Evolutionary conservation across 2,329 filamentous ascomycete genomes (phyloP), one percentile per base, ranked within the genome.

Genomic region (Aspergillus tubingensis): DNA sequence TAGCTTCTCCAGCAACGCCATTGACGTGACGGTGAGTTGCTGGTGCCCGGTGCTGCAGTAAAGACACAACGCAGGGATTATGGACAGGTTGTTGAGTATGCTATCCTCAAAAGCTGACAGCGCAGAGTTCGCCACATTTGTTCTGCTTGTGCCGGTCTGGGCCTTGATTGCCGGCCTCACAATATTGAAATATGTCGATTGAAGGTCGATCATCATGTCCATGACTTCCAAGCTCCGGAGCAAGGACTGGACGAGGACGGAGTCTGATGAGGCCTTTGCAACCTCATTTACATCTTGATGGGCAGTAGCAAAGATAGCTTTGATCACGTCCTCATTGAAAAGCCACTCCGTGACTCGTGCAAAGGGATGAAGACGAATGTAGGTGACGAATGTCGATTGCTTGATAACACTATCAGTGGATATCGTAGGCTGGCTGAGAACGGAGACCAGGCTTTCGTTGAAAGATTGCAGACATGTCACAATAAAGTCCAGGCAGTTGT

Each of bases 271-370:
- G 10, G 91, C 86, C 67, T 86, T 87, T 62, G 90, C 86, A 43
- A 97, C 85, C 60, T 91, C 88, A 7, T 84, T 81, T 15, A 89
- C 79, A 66, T 94, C 86, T 72, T 96, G 89, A 67, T 94, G 90
- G 30, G 95, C 86, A 10, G 90, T 86, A 59, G 86, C 83, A 75
- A 97, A 94, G 2, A 99, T 79, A 13, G 89, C 86, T 65, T 85
- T 86, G 69, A 96, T 86, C 21, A 97, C 91, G 65, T 90, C 91
- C 70, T 96, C 91, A 72, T 96, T 97, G 76, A 96, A 96, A 77
- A 99, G 86, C 92, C 95, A 98, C 72, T 99, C 95, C 91, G 98
- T 97, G 15, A 96, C 89, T 61, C 96, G 87, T 3, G 91, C 88
- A 71, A 98, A 99, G 0, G 96, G 94, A 77, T 99, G 96, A 56